Evolutionary conservation across 345 rosid genomes (phyloP).

Genomic region (Mallotus nudiflorus): DNA sequence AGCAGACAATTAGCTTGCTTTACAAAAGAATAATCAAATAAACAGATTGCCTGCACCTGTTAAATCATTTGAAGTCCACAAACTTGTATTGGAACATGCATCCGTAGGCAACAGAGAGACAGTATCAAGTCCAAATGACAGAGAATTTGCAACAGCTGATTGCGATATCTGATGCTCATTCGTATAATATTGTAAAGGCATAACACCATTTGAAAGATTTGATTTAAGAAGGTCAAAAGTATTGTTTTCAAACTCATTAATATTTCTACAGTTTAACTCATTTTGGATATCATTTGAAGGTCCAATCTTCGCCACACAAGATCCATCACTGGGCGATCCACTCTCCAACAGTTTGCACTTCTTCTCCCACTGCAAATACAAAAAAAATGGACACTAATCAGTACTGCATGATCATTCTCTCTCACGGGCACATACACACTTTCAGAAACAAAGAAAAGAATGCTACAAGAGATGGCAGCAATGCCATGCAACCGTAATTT

Average conservation of each 20-base stretch:
- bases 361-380: slow-evolving; percentile 61
- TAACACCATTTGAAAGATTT: slow-evolving; percentile 56
- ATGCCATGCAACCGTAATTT: neutral
- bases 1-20: slow-evolving; percentile 14
- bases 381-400: neutral
- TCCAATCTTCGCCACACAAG: slow-evolving; percentile 34
- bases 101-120: slow-evolving; percentile 28
- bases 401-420: neutral
- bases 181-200: slow-evolving; percentile 86
- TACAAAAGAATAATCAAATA: slow-evolving; percentile 8
- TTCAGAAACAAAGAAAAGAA: neutral
- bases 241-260: slow-evolving; percentile 50
- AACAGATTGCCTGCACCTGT: slow-evolving; percentile 29
- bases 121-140: slow-evolving; percentile 30
- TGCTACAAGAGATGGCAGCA: neutral
- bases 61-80: slow-evolving; percentile 31
- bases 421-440: neutral
- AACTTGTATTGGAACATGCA: slow-evolving; percentile 13
- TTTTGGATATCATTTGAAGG: slow-evolving; percentile 79
- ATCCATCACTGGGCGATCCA: slow-evolving; percentile 41
- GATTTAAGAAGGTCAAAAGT: slow-evolving; percentile 37
- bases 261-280: slow-evolving; percentile 45
- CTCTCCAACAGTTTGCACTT: slow-evolving; percentile 54
- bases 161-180: slow-evolving; percentile 81
- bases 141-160: slow-evolving; percentile 39